Conservation (phyloP, 805 yeast species). For the Candida endomychidarum region DNA sequence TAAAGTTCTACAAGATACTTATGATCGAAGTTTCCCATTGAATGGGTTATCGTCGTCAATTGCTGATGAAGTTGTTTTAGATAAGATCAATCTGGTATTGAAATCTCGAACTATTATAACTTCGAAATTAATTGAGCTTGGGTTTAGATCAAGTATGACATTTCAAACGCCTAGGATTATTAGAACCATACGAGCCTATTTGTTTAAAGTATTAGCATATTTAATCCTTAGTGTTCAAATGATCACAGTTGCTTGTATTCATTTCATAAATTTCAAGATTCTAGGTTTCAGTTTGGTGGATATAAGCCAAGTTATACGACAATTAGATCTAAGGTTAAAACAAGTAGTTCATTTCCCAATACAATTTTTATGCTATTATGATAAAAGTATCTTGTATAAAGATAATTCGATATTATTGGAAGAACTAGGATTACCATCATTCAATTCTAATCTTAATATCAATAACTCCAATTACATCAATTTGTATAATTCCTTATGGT, state of each 20-base stretch:
- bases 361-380: slow-evolving; percentile 64
- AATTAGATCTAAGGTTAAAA: slow-evolving; percentile 71
- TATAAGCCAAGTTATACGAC: slow-evolving; percentile 67
- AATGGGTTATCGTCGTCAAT: slow-evolving; percentile 19
- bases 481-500: slow-evolving; percentile 86
- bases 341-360: slow-evolving; percentile 78
- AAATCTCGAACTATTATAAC: slow-evolving; percentile 15
- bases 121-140: slow-evolving; percentile 1
- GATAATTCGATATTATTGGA: slow-evolving; percentile 42
- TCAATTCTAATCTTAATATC: slow-evolving; percentile 37
- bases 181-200: background rate
- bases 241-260: slow-evolving; percentile 20
- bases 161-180: background rate
- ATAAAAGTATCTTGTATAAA: slow-evolving; percentile 38
- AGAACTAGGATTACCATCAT: slow-evolving; percentile 35
- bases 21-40: slow-evolving; percentile 9
- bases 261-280: slow-evolving; percentile 27
- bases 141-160: background rate
- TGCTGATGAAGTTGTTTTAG: slow-evolving; percentile 30
- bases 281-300: slow-evolving; percentile 30
- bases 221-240: slow-evolving; percentile 16
- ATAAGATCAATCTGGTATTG: slow-evolving; percentile 33
- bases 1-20: background rate
- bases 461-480: slow-evolving; percentile 61
- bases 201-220: slow-evolving; percentile 1